Conservation (phyloP, 148 eudicot genomes). For the Fagopyrum esculentum region DNA sequence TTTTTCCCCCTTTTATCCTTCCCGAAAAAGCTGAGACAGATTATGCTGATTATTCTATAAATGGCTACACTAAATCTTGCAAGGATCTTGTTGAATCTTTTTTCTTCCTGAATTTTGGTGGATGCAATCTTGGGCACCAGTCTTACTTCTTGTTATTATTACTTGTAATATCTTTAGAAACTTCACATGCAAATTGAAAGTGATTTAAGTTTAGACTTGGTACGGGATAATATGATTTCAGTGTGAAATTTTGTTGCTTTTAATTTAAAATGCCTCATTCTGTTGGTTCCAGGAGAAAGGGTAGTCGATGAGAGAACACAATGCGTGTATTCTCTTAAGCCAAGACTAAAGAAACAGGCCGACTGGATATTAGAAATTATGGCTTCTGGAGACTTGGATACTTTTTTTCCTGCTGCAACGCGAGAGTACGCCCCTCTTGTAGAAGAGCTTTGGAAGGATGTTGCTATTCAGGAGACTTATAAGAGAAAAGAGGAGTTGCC, state of each 20-base stretch:
- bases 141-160: background rate
- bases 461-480: slow-evolving; percentile 86
- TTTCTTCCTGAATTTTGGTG: background rate
- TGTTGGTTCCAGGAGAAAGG: slow-evolving; percentile 2
- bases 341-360: slow-evolving; percentile 85
- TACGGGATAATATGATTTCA: background rate
- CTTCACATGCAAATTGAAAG: background rate
- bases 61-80: background rate
- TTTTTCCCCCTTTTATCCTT: background rate
- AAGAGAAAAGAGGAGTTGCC: slow-evolving; percentile 80
- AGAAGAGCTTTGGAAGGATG: slow-evolving; percentile 98
- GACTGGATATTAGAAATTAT: slow-evolving; percentile 95
- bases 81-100: background rate
- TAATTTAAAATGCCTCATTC: background rate
- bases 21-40: background rate
- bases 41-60: background rate
- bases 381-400: slow-evolving; percentile 93
- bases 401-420: slow-evolving; percentile 95
- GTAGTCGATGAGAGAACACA: slow-evolving; percentile 23
- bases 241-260: background rate
- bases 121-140: background rate
- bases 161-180: background rate
- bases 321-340: slow-evolving; percentile 60
- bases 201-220: background rate
- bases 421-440: slow-evolving; percentile 96